Evolutionary conservation across 331 rosid species (phyloP), one percentile per base, ranked within the genome.

Genomic region (Acacia pycnantha): DNA sequence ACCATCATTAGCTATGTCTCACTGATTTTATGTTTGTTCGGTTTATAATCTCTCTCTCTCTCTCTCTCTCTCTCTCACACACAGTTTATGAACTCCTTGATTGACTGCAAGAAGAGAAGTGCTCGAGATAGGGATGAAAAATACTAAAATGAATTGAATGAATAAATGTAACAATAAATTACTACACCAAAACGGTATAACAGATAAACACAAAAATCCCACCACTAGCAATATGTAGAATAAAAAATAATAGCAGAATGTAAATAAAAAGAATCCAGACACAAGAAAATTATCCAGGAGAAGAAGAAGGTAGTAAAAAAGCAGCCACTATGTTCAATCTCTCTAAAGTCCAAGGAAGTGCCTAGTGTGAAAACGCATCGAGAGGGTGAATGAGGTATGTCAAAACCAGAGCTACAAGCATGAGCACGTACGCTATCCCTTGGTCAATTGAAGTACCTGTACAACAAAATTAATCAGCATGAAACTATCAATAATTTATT

Each of bases 301-400:
- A 2, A 3, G 11, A 11, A n/a, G 21, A 11, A 24, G 16, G n/a
- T 1, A 4, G 11, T 27, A 2, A 43, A n/a, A 11, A 12, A 11
- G 41, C 82, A 64, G 72, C 56, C 73, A 16, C 76, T 37, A 72
- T 70, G 86, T 72, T 54, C 62, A 76, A 22, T 11, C 27, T 75
- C 61, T 65, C 84, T 2, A 8, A 62, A 62, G 21, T 47, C 61
- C 51, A 54, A 48, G 31, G 15, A n/a, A 81, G 15, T 68, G 59
- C 40, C 85, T 56, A 90, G 79, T 27, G 84, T 46, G 85, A 86
- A 64, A 88, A 85, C 1, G 92, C 93, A 78, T 89, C 90, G 27
- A 92, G 86, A 22, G 95, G 98, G 84, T 94, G 98, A 64, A 92
- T 89, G 80, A 92, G 91, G 85, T 94, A 94, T 0, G 98, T 92